Conservation (phyloP, 106 monocot species). For the Phalaenopsis equestris region DNA sequence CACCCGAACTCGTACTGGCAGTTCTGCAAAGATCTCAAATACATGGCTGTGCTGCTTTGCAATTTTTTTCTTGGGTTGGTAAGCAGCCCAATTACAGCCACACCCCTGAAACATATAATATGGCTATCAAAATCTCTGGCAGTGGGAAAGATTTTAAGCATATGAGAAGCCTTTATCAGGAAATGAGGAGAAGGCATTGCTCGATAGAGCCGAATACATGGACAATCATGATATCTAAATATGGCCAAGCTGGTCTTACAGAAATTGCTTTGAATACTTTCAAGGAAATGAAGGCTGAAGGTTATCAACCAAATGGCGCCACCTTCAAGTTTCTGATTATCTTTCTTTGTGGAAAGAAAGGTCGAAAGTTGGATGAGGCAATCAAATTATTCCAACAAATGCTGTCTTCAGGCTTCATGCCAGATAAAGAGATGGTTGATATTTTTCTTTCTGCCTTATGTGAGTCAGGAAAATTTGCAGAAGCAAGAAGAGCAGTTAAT, state of each 20-base stretch:
- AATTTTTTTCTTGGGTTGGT: conserved; percentile 70
- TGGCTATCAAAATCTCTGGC: conserved; percentile 86
- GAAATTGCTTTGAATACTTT: conserved; percentile 66
- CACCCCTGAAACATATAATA: conserved; percentile 55
- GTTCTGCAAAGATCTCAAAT: conserved; percentile 35
- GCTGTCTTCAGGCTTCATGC: conserved; percentile 37
- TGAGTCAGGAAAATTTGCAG: conserved; percentile 34
- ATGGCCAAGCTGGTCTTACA: conserved; percentile 80
- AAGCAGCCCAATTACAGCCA: conserved; percentile 38
- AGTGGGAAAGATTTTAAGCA: conserved; percentile 73
- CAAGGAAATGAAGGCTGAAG: conserved; percentile 63
- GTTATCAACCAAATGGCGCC: conserved; percentile 35
- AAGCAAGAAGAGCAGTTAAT: conserved; percentile 42
- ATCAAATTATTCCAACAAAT: conserved; percentile 66
- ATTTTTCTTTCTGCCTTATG: conserved; percentile 66
- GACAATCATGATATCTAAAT: conserved; percentile 86
- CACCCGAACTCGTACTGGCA: conserved; percentile 48
- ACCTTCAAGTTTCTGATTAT: conserved; percentile 74
- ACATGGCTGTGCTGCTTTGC: conserved; percentile 44
- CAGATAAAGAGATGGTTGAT: conserved; percentile 52
- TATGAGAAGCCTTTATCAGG: conserved; percentile 63
- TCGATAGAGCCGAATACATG: conserved; percentile 58
- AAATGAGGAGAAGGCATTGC: conserved; percentile 53
- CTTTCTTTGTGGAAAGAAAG: conserved; percentile 74
- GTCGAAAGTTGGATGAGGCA: conserved; percentile 52